Evolutionary conservation across 2,329 filamentous ascomycete species (phyloP).

Genomic region (Alternaria panax): DNA sequence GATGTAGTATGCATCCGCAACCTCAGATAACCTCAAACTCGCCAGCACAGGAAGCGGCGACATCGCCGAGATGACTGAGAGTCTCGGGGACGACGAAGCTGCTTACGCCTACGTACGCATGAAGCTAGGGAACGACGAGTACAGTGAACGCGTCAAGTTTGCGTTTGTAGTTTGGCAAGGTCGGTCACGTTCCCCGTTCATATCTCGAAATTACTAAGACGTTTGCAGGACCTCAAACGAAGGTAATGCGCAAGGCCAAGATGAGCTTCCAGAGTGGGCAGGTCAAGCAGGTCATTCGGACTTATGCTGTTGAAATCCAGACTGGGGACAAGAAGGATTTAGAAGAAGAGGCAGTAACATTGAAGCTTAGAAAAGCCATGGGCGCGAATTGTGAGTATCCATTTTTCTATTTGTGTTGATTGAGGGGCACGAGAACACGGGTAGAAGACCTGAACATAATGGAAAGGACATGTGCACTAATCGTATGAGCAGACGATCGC

Average conservation of each 20-base stretch:
- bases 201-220: neutral
- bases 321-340: constrained; percentile 67
- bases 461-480: neutral
- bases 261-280: constrained; percentile 72
- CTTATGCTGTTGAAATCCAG: constrained; percentile 71
- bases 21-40: constrained; percentile 65
- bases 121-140: constrained; percentile 75
- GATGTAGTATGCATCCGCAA: constrained; percentile 46
- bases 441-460: neutral
- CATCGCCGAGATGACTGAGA: constrained; percentile 63
- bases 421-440: neutral
- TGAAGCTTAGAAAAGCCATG: constrained; percentile 68
- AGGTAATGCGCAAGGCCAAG: constrained; percentile 74
- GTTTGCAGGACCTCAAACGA: constrained; percentile 54
- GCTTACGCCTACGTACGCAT: constrained; percentile 67
- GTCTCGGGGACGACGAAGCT: constrained; percentile 66
- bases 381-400: constrained; percentile 71
- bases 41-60: constrained; percentile 67
- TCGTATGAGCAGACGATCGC: constrained; percentile 22
- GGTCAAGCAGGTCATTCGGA: constrained; percentile 69
- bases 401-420: neutral
- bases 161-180: constrained; percentile 73
- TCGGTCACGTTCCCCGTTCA: constrained; percentile 51
- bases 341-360: constrained; percentile 67
- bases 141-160: constrained; percentile 74